Evolutionary conservation across 2,329 filamentous ascomycete species (phyloP), one percentile per base, ranked within the genome.

Genomic region (Phialophora macrospora): DNA sequence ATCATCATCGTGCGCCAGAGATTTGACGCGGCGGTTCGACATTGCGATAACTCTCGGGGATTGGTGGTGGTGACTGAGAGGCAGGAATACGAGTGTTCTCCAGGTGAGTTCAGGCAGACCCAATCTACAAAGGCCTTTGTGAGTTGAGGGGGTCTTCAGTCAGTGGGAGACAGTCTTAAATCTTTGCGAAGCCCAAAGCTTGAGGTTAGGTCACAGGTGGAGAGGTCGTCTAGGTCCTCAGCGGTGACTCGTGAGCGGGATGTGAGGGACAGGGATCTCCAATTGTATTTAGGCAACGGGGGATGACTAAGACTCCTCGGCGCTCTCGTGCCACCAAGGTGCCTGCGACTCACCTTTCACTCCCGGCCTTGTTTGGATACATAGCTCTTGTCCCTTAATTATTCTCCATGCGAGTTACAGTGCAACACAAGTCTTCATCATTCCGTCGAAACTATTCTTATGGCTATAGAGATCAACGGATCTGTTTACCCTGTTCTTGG

Each of bases 11-110:
- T 78, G 78, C 34, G 73, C 75, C 48, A 82, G 72, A 44, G 76
- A 77, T 67, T 82, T 82, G 34, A 82, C 74, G 49, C 80, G 78
- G 66, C 80, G 78, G 70, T 77, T 78, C 55, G 80, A 81, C 80
- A 82, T 82, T 46, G 60, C 69, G 61, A 14, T 22, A n/a, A 44
- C 30, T 6, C 4, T 49, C 51, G 41, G 41, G 46, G n/a, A 7
- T 20, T 3, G 9, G 22, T 12, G 28, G 32, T n/a, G 44, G 17
- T 59, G 20, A 34, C 4, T 30, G n/a, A 34, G 28, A 44, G 6
- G 14, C 17, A n/a, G 5, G 38, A 44, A 44, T 44, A 8, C 38
- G 38, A 8, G 14, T 44, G 38, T 20, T 8, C 14, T 44, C 38
- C 17, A 44, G 17, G 38, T 44, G 6, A n/a, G 38, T 20, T 3